Evolutionary conservation across 768 basidiomycete genomes (phyloP), one percentile per base, ranked within the genome.

Genomic region (Mycena leptocephala): DNA sequence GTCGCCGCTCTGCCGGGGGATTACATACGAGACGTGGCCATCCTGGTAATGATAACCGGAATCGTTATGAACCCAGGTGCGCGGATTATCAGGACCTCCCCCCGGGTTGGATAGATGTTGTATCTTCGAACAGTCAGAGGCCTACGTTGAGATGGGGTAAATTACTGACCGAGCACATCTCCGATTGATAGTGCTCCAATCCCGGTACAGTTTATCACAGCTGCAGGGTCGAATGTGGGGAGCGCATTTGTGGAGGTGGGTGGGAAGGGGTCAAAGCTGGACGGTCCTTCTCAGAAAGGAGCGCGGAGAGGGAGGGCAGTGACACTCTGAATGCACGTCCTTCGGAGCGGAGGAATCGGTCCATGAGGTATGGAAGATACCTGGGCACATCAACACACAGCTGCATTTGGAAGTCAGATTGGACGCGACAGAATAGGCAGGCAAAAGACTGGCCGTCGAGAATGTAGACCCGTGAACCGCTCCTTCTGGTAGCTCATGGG

Each of bases 51-150:
- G 33, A 37, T 58, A 72, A 5, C 59, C 58, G 24, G 64, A 58
- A 14, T 33, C 68, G 30, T 51, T 43, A 20, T 71, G 83, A 56
- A 91, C 81, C 63, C 83, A 79, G 90, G 88, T 5, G 91, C 90
- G 66, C 87, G 81, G 33, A 93, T 87, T 16, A 93, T 81, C 14
- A 93, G 87, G 0, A 90, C 87, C 81, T 94, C 93, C 2, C 93
- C 93, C 16, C 92, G 86, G 77, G 93, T 90, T 2, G 93, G 92
- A 77, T 87, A 88, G 18, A 93, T 39, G 26, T 56, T 33, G 58
- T 73, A 32, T 78, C 77, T 85, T 28, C 0, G 5, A 24, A 53
- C 20, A 28, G 10, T 65, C 3, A 70, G n/a, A 59, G 18, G 3
- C 20, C 14, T 3, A 5, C 6, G 35, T 33, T 33, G 14, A 18